Evolutionary conservation across 371 early-diverging fungal species (phyloP).

Genomic region (Rhizopus sp.): DNA sequence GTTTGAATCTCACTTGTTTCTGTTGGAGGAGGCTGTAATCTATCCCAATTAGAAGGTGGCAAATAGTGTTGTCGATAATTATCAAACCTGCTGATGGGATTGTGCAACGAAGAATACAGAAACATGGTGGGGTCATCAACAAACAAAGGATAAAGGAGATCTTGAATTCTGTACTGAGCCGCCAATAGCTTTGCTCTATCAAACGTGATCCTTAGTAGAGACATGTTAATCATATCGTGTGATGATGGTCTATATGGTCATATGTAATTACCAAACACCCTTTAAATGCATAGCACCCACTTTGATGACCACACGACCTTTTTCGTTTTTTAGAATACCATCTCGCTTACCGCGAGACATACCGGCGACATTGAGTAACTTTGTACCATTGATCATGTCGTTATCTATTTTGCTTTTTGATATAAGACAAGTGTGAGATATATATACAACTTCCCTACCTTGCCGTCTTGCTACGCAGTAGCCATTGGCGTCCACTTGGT

Average conservation of each 20-base stretch:
- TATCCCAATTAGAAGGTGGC: not conserved
- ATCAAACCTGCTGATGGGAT: constrained; percentile 15
- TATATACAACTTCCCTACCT: constrained; percentile 47
- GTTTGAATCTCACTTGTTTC: not conserved
- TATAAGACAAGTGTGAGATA: too few species aligned
- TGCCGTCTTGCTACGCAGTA: constrained; percentile 81
- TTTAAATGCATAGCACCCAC: constrained; percentile 87
- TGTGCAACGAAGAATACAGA: constrained; percentile 29
- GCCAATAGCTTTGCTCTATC: constrained; percentile 70
- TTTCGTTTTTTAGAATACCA: constrained; percentile 85
- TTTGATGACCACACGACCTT: constrained; percentile 82
- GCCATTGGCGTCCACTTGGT: constrained; percentile 80
- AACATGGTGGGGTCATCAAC: constrained; percentile 64
- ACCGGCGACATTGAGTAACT: constrained; percentile 81
- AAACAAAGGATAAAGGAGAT: constrained; percentile 74
- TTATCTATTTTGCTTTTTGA: constrained; percentile 51
- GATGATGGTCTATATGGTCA: not conserved
- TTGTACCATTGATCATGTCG: constrained; percentile 86
- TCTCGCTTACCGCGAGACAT: constrained; percentile 90
- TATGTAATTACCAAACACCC: constrained; percentile 74
- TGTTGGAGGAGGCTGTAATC: constrained; percentile 7
- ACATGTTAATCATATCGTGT: not conserved
- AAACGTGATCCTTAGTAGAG: constrained; percentile 59
- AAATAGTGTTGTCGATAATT: constrained; percentile 10
- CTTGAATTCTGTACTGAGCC: constrained; percentile 69